phyloP scores from a whole-genome alignment of 306 rosid species.

The Vigna hirtella region DNA sequence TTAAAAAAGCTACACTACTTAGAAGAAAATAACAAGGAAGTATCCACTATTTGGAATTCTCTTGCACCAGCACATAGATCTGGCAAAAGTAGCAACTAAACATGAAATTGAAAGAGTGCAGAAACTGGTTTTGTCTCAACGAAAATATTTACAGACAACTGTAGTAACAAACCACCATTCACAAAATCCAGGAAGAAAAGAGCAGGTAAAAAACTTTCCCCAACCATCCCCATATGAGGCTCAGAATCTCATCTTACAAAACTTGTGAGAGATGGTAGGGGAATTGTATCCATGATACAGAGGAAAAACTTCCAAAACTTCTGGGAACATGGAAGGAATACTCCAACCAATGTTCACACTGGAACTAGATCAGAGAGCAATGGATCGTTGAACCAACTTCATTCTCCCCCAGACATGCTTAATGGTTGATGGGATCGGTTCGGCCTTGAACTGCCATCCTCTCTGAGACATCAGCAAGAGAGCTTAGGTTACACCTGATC shows the following conservation, averaged over 20 bases:
- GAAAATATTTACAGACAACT: constrained; percentile 68
- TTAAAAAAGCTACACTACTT: constrained; percentile 51
- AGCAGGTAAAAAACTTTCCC: constrained; percentile 50
- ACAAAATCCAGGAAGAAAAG: constrained; percentile 59
- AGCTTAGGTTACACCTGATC: constrained; percentile 92
- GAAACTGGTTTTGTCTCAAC: constrained; percentile 48
- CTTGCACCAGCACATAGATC: constrained; percentile 44
- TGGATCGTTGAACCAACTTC: constrained; percentile 53
- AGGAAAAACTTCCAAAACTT: constrained; percentile 74
- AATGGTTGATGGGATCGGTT: constrained; percentile 67
- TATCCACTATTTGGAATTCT: constrained; percentile 33
- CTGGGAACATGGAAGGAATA: constrained; percentile 61
- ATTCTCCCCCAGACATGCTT: constrained; percentile 46
- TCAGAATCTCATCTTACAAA: constrained; percentile 51
- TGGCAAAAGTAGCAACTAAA: constrained; percentile 46
- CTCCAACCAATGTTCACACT: constrained; percentile 72
- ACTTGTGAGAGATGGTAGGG: constrained; percentile 45
- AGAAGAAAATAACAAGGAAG: constrained; percentile 52
- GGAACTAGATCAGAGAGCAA: constrained; percentile 59
- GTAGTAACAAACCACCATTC: constrained; percentile 61
- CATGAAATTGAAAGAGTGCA: constrained; percentile 50
- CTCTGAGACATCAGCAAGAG: constrained; percentile 97
- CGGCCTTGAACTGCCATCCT: constrained; percentile 92
- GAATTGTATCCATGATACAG: constrained; percentile 58
- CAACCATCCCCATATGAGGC: constrained; percentile 47